Evolutionary conservation across 805 yeast genomes (phyloP), one percentile per base, ranked within the genome.

Genomic region (Starmerella davenportii): DNA sequence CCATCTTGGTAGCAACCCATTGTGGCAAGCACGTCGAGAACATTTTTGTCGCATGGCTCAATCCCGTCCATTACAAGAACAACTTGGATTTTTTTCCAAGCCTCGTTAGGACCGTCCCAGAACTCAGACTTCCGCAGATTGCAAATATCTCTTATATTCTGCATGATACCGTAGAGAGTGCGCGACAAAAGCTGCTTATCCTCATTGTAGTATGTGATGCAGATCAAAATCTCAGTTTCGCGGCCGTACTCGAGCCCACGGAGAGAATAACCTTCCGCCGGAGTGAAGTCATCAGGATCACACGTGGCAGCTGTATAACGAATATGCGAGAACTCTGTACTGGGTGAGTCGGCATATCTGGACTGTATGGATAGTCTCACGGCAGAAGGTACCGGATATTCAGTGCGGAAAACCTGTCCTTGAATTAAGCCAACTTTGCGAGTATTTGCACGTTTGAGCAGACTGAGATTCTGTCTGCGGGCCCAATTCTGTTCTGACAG

Each of bases 1-100:
- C 78, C 79, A 23, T 72, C 78, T 55, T 74, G 79, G 53, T 72
- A 74, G 15, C 71, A 66, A 21, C 79, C 79, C 46, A 74, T 63
- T 1, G 74, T 72, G 2, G 79, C 77, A 47, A 74, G 61, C 48
- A 73, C 61, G 14, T 76, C 79, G 36, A 73, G 68, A 3, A 75
- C 70, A 41, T 72, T 58, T 46, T 72, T 73, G 51, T 74, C 74
- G 50, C 74, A 70, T 34, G 76, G 74, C 31, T 73, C 71, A 41
- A 76, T 64, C 25, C 79, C 79, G 48, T 74, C 79, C 61, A 72
- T 66, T 21, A 74, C 74, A 36, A 74, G 56, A 33, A 74, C 68
- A 23, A 74, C 79, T 17, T 71, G 76, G 32, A 74, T 64, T 47
- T 72, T 72, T 48, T 74, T 69, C 79, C 90, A 79, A 8, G 64